Percentiles rank a stretch among this genome's conserved stretches.
Evolutionary conservation across 805 yeast species (phyloP).

Genomic region (Sugiyamaella qingdaonensis): DNA sequence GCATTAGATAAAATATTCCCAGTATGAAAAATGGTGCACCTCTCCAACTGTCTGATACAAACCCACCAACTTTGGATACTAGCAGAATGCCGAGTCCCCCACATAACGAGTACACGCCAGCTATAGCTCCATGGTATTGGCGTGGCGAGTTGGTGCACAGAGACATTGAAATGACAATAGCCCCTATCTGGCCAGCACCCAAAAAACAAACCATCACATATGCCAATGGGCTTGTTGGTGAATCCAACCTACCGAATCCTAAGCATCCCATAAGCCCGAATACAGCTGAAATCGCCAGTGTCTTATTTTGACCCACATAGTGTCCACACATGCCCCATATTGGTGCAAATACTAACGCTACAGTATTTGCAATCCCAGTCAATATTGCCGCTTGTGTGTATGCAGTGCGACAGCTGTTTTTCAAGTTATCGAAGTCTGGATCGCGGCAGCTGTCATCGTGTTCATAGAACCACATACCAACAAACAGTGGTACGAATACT

Average conservation of each 20-base stretch:
- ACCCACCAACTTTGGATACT: slow-evolving; percentile 59
- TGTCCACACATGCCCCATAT: slow-evolving; percentile 59
- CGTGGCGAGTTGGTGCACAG: slow-evolving; percentile 46
- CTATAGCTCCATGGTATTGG: slow-evolving; percentile 54
- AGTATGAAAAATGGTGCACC: slow-evolving; percentile 57
- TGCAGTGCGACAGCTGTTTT: slow-evolving; percentile 54
- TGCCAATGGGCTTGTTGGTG: slow-evolving; percentile 37
- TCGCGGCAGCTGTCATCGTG: slow-evolving; percentile 52
- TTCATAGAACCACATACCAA: slow-evolving; percentile 51
- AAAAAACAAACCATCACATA: slow-evolving; percentile 42
- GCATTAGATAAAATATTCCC: slow-evolving; percentile 38
- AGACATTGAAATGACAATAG: slow-evolving; percentile 60
- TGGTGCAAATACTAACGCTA: slow-evolving; percentile 59
- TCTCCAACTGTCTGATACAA: slow-evolving; percentile 51
- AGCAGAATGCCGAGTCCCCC: slow-evolving; percentile 67
- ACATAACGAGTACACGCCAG: slow-evolving; percentile 63
- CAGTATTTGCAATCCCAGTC: slow-evolving; percentile 61
- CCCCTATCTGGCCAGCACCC: slow-evolving; percentile 61
- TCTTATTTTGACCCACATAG: slow-evolving; percentile 22
- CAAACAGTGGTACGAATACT: slow-evolving; percentile 59
- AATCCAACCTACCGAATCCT: slow-evolving; percentile 32
- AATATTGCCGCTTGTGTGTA: slow-evolving; percentile 62
- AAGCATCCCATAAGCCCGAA: slow-evolving; percentile 45
- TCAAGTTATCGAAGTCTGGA: slow-evolving; percentile 25
- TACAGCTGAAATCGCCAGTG: slow-evolving; percentile 34